A percentile compares a stretch with the other conserved stretches of the same genome.
phyloP scores from a whole-genome alignment of 163 green algal genomes.

The Scenedesmus sp. region DNA sequence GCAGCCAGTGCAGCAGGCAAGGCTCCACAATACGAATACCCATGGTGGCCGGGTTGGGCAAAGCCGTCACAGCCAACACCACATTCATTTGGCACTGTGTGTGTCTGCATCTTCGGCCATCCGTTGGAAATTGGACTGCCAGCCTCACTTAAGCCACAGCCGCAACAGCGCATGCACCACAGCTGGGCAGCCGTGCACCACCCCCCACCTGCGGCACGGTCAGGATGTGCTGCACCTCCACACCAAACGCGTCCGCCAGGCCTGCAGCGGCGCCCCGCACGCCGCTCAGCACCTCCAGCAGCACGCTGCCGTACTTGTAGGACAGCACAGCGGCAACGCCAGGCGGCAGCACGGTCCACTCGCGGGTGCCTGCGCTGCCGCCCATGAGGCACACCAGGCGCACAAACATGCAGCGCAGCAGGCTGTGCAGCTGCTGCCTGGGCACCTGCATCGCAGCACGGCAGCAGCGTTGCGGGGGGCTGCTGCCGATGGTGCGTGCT shows the following conservation, averaged over 20 bases:
- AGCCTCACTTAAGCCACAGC: no score
- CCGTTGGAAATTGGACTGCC: no score
- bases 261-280: background rate
- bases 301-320: constrained; percentile 42
- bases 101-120: no score
- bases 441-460: constrained; percentile 33
- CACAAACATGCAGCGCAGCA: constrained; percentile 38
- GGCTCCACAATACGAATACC: no score
- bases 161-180: no score
- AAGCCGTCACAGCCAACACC: no score
- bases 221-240: constrained; percentile 45
- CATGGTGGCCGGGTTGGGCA: no score
- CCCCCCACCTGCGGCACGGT: background rate
- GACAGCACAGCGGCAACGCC: constrained; percentile 23
- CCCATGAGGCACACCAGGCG: constrained; percentile 24
- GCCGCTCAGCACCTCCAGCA: constrained; percentile 24
- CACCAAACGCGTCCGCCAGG: background rate
- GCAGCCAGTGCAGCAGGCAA: no score
- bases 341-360: background rate
- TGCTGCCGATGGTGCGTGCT: background rate
- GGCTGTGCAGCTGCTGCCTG: background rate
- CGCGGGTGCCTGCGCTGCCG: constrained; percentile 30
- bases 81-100: no score
- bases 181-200: background rate
- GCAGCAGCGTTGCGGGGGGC: background rate